These are phyloP conservation scores for Aspergillus sp. DNA, from an alignment of 2,329 filamentous ascomycete genomes.

Conservation along the genomic window DNA sequence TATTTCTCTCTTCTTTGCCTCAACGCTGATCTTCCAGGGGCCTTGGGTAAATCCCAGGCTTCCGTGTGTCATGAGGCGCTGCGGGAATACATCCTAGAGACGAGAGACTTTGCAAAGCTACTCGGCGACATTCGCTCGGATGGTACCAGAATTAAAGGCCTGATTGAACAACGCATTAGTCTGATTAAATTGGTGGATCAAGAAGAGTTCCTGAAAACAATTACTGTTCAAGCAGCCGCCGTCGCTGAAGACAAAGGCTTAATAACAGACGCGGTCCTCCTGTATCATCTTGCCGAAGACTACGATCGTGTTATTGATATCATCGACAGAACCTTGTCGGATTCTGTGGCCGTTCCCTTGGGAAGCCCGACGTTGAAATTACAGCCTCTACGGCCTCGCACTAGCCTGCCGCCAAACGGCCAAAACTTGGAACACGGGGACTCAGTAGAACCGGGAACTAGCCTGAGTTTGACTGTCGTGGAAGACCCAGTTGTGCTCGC, in stretches of 20 bases:
- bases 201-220: constrained; percentile 83
- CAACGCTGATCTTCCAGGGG: constrained; percentile 76
- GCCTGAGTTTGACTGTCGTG: constrained; percentile 63
- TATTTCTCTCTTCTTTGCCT: constrained; percentile 91
- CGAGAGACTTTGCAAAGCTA: constrained; percentile 88
- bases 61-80: constrained; percentile 88
- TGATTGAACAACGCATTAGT: constrained; percentile 79
- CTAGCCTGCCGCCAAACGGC: constrained; percentile 28
- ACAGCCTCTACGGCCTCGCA: constrained; percentile 75
- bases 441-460: constrained; percentile 40
- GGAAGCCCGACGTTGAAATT: constrained; percentile 77
- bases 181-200: constrained; percentile 79
- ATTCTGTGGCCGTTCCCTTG: constrained; percentile 82
- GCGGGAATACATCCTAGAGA: constrained; percentile 93
- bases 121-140: constrained; percentile 88
- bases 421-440: constrained; percentile 46
- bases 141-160: constrained; percentile 78
- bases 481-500: constrained; percentile 67
- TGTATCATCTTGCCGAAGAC: constrained; percentile 93
- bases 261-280: constrained; percentile 86
- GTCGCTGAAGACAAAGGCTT: constrained; percentile 93
- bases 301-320: constrained; percentile 93
- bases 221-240: constrained; percentile 87
- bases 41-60: constrained; percentile 73
- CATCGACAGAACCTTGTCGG: constrained; percentile 84